A percentile compares a stretch with the other conserved stretches of the same genome.
phyloP scores from a whole-genome alignment of 108 stramenopile species.

The Nitzschia sp. region DNA sequence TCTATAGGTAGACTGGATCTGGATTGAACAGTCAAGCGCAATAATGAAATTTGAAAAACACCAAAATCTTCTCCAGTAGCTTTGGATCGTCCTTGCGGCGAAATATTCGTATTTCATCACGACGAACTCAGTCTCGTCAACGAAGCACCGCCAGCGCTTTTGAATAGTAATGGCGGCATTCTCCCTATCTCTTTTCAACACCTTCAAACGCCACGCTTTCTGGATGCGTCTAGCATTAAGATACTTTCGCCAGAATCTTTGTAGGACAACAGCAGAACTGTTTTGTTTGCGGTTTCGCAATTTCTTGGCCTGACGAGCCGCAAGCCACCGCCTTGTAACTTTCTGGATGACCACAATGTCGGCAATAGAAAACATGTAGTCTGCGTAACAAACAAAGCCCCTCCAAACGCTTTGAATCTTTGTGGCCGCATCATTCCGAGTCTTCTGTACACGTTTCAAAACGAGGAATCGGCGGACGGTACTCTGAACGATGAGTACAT shows the following conservation, averaged over 20 bases:
- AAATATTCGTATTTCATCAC: slow-evolving; percentile 21
- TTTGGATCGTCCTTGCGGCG: slow-evolving; percentile 50
- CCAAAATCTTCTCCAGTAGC: slow-evolving; percentile 48
- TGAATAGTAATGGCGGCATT: slow-evolving; percentile 26
- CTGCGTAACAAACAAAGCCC: slow-evolving; percentile 39
- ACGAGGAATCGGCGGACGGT: slow-evolving; percentile 56
- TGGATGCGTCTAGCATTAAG: slow-evolving; percentile 2
- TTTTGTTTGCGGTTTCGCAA: background rate
- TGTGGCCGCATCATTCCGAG: slow-evolving; percentile 29
- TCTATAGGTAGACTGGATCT: slow-evolving; percentile 38
- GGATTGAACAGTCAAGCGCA: slow-evolving; percentile 46
- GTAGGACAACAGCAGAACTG: slow-evolving; percentile 38
- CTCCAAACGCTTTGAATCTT: slow-evolving; percentile 57
- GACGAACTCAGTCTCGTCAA: slow-evolving; percentile 67
- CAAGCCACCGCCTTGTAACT: slow-evolving; percentile 47
- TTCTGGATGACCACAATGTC: slow-evolving; percentile 66
- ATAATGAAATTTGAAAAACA: slow-evolving; percentile 40
- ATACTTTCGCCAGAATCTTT: slow-evolving; percentile 46
- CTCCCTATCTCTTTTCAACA: slow-evolving; percentile 14
- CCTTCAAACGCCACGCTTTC: background rate
- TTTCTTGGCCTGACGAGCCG: slow-evolving; percentile 12
- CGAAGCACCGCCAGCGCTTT: slow-evolving; percentile 42
- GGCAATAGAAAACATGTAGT: slow-evolving; percentile 53
- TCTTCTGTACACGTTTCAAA: slow-evolving; percentile 8
- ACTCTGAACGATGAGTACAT: slow-evolving; percentile 73